Evolutionary conservation across 2,329 filamentous ascomycete species (phyloP), one percentile per base, ranked within the genome.

Genomic region (Penicillium concentricum): DNA sequence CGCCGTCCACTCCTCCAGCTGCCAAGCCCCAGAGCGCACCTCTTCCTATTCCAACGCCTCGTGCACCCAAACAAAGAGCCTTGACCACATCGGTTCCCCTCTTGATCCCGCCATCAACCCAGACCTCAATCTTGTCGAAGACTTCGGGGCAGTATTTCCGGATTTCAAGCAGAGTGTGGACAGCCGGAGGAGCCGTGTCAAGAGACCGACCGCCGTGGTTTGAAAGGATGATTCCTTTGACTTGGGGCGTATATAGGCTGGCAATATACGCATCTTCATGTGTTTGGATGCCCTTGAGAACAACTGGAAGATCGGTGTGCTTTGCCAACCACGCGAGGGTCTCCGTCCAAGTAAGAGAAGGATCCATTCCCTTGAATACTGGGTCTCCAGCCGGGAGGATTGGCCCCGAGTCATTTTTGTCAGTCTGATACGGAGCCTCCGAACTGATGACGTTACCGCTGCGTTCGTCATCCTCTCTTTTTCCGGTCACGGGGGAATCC

Each of bases 251-350:
- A 55, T 65, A 43, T 34, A 48, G 50, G 5, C 86, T 83, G 0
- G 92, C 92, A 54, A 94, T 79, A 69, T 88, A 89, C 1, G 91
- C 92, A 72, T 97, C 93, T 76, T 97, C 92, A 68, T 96, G 91
- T 12, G 91, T 93, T 75, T 97, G 93, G n/a, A 97, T 70, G 16
- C 93, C 92, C 79, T 97, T 97, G 50, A 97, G 80, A 43, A 97
- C 86, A 60, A 97, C 89, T 2, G 92, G 92, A 67, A 96, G 81
- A 48, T 85, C 78, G 0, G 92, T 96, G 66, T 94, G 89, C 72
- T 85, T 78, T 10, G 83, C 81, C 62, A 97, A 79, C 93, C 93
- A 97, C 9, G 87, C 84, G 56, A 95, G 77, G 12, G 88, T 91
- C 51, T 82, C 83, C 16, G 32, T 54, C 93, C 93, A 97, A 0